Conservation (phyloP, 2,329 filamentous ascomycete species). For the Apiospora koreana region DNA sequence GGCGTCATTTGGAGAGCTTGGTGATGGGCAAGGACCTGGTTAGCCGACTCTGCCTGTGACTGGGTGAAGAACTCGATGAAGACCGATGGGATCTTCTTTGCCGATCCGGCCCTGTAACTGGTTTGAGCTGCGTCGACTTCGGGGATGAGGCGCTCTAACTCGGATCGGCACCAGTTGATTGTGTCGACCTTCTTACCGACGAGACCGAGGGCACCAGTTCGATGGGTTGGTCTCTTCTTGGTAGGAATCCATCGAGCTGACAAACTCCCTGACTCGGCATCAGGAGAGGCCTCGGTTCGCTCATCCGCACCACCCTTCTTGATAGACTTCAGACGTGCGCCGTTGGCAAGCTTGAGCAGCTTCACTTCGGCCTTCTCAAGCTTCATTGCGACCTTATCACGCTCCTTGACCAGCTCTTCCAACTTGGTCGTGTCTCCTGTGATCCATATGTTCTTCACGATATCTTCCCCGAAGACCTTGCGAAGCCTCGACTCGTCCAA, state of each 20-base stretch:
- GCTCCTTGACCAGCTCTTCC: conserved; percentile 77
- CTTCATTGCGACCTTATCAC: conserved; percentile 77
- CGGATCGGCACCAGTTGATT: conserved; percentile 82
- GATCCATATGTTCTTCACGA: conserved; percentile 84
- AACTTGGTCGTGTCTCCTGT: conserved; percentile 75
- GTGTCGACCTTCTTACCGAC: conserved; percentile 91
- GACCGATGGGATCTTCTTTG: conserved; percentile 70
- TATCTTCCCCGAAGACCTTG: conserved; percentile 72
- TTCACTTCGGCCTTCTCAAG: conserved; percentile 87
- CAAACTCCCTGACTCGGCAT: conserved; percentile 68
- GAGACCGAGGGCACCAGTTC: conserved; percentile 65
- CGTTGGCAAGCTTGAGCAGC: conserved; percentile 78
- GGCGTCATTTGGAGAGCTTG: conserved; percentile 84
- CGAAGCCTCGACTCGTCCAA: conserved; percentile 76
- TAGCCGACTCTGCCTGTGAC: conserved; percentile 81
- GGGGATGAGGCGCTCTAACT: conserved; percentile 74
- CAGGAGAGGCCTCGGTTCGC: conserved; percentile 50
- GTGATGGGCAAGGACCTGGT: conserved; percentile 85
- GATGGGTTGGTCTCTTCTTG: conserved; percentile 77
- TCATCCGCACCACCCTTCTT: conserved; percentile 59
- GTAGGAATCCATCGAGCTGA: conserved; percentile 74
- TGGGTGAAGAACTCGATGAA: conserved; percentile 90
- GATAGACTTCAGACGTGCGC: conserved; percentile 65
- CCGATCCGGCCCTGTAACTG: conserved; percentile 65
- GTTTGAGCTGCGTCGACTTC: conserved; percentile 69